Conservation (phyloP, 2,329 filamentous ascomycete species). For the Pseudopyricularia cyperi region DNA sequence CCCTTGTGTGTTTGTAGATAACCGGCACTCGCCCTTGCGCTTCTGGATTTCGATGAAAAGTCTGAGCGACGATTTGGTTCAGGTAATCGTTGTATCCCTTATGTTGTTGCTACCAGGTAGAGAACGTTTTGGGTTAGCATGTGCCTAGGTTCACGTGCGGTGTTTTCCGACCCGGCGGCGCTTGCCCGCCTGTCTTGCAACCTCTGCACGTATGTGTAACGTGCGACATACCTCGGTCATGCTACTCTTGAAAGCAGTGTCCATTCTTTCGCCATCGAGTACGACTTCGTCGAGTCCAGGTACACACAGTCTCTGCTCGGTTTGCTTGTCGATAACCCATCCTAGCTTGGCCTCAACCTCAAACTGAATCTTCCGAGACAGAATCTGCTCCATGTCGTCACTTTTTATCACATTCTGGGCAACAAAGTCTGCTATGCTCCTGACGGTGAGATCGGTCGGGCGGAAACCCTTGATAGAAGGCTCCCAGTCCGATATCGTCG, state of each 20-base stretch:
- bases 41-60: conserved; percentile 39
- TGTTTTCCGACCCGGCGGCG: background rate
- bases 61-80: conserved; percentile 52
- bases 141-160: background rate
- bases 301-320: conserved; percentile 53
- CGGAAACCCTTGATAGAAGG: conserved; percentile 55
- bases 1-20: conserved; percentile 68
- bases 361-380: conserved; percentile 55
- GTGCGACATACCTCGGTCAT: conserved; percentile 66
- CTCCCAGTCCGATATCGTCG: conserved; percentile 45
- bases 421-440: conserved; percentile 67
- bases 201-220: background rate
- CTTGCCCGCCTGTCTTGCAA: background rate
- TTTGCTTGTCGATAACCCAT: conserved; percentile 61
- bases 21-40: conserved; percentile 41
- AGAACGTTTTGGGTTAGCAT: background rate
- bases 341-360: conserved; percentile 95
- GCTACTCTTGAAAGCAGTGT: conserved; percentile 63
- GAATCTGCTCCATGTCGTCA: conserved; percentile 50
- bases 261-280: background rate
- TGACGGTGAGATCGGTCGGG: conserved; percentile 64
- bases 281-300: conserved; percentile 17
- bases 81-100: conserved; percentile 72
- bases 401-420: conserved; percentile 58
- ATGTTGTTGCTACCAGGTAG: conserved; percentile 53